Conservation (phyloP, 2,329 filamentous ascomycete species). For the Fusarium sp. region DNA sequence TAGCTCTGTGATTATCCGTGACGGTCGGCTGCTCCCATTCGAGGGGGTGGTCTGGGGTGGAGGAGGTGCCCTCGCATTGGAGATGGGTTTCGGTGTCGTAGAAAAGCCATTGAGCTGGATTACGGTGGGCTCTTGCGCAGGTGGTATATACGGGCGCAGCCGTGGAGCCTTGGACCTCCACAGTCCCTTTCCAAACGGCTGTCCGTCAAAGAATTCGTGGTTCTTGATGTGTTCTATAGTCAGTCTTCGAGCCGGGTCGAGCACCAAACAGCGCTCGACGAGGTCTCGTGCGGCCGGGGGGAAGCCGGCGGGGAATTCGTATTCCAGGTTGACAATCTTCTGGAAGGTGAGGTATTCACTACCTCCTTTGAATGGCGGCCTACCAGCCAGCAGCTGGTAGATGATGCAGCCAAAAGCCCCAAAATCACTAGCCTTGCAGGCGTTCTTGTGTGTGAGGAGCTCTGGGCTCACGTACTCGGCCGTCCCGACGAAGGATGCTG, state of each 20-base stretch:
- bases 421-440: constrained; percentile 96
- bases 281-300: constrained; percentile 88
- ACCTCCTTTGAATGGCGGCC: constrained; percentile 94
- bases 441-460: constrained; percentile 94
- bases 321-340: constrained; percentile 95
- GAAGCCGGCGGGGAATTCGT: constrained; percentile 91
- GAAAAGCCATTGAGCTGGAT: constrained; percentile 77
- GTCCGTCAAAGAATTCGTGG: constrained; percentile 92
- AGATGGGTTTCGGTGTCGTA: constrained; percentile 45
- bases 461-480: constrained; percentile 99
- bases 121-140: constrained; percentile 76
- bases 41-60: constrained; percentile 52
- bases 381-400: constrained; percentile 94
- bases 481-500: constrained; percentile 96
- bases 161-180: constrained; percentile 93
- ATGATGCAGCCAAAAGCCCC: constrained; percentile 99
- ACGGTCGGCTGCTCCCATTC: constrained; percentile 70
- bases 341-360: constrained; percentile 99
- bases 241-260: constrained; percentile 85
- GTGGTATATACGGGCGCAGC: constrained; percentile 85
- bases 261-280: constrained; percentile 88
- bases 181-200: constrained; percentile 83
- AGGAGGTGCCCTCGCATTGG: constrained; percentile 47
- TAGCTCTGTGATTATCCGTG: constrained; percentile 91
- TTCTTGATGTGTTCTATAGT: constrained; percentile 97